These are phyloP conservation scores for Tuber borchii DNA, from an alignment of 495 filamentous ascomycete genomes.

Conservation along the genomic window DNA sequence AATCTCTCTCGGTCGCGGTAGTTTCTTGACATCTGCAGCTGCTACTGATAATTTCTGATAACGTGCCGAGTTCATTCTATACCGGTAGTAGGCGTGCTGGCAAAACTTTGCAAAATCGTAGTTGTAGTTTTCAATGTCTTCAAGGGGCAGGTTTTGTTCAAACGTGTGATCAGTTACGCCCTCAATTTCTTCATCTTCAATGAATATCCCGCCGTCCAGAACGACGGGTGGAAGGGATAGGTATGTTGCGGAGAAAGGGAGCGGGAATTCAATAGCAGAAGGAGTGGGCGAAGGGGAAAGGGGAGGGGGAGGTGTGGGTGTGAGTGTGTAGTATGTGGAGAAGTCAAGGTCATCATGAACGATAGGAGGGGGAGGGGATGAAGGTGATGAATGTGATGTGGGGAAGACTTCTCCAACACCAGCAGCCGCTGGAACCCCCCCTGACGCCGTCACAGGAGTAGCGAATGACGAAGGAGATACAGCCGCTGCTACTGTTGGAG, in stretches of 20 bases:
- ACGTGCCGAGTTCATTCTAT: slow-evolving; percentile 8
- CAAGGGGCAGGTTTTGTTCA: slow-evolving; percentile 29
- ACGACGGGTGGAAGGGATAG: not conserved
- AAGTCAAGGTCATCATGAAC: not conserved
- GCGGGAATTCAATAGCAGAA: slow-evolving; percentile 11
- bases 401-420: slow-evolving; percentile 31
- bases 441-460: slow-evolving; percentile 22
- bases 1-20: slow-evolving; percentile 46
- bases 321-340: slow-evolving; percentile 1
- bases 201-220: slow-evolving; percentile 19
- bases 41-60: slow-evolving; percentile 26
- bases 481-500: slow-evolving; percentile 28
- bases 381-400: slow-evolving; percentile 14
- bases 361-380: slow-evolving; percentile 16
- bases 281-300: slow-evolving; percentile 21
- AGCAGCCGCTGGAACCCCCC: slow-evolving; percentile 23
- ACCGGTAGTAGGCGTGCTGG: slow-evolving; percentile 21
- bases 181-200: slow-evolving; percentile 32
- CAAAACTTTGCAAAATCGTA: slow-evolving; percentile 40
- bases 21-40: slow-evolving; percentile 21
- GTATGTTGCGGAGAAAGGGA: slow-evolving; percentile 14
- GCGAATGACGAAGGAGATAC: slow-evolving; percentile 15
- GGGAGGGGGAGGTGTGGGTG: slow-evolving; percentile 3
- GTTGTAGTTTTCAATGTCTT: slow-evolving; percentile 42
- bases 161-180: slow-evolving; percentile 35